Percentiles rank a stretch among this genome's conserved stretches.
Conservation (phyloP, 1,284 basidiomycete genomes). For the Volvariella volvacea region DNA sequence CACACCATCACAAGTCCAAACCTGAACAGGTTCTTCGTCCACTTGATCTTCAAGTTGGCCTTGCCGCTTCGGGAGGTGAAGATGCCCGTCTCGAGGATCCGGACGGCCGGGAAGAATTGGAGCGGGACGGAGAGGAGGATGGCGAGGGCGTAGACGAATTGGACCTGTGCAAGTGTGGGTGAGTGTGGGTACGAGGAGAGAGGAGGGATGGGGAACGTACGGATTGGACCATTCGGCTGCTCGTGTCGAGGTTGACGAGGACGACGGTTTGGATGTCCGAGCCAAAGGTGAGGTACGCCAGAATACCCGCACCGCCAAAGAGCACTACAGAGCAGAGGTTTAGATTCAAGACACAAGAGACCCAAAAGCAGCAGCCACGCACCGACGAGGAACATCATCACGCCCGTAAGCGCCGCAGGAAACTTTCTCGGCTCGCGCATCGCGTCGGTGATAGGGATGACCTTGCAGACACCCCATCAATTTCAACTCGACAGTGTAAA, state of each 20-base stretch:
- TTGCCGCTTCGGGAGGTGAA: slow-evolving; percentile 84
- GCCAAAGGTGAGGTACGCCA: slow-evolving; percentile 89
- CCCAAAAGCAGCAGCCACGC: slow-evolving; percentile 15
- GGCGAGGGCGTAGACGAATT: slow-evolving; percentile 87
- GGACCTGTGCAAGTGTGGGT: slow-evolving; percentile 37
- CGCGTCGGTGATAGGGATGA: slow-evolving; percentile 95
- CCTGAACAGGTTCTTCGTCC: slow-evolving; percentile 93
- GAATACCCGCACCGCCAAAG: slow-evolving; percentile 86
- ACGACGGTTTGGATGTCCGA: slow-evolving; percentile 89
- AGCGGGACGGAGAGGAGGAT: slow-evolving; percentile 93
- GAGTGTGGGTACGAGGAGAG: neutral
- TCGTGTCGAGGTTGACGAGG: slow-evolving; percentile 87
- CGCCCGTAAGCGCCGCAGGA: slow-evolving; percentile 81
- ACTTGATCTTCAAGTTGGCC: slow-evolving; percentile 59
- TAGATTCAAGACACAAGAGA: slow-evolving; percentile 4
- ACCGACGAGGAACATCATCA: slow-evolving; percentile 82
- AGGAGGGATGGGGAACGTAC: slow-evolving; percentile 30
- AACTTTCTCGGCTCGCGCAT: slow-evolving; percentile 96
- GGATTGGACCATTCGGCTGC: slow-evolving; percentile 84
- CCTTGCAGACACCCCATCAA: too few relatives aligned
- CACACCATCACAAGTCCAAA: slow-evolving; percentile 72
- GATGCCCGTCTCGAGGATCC: slow-evolving; percentile 96
- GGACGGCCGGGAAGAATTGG: slow-evolving; percentile 95
- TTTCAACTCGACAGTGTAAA: slow-evolving; percentile 5
- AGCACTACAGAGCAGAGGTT: slow-evolving; percentile 42